Base-by-base conservation (phyloP, 1,284 basidiomycete genomes). In the Heterobasidion occidentale region DNA sequence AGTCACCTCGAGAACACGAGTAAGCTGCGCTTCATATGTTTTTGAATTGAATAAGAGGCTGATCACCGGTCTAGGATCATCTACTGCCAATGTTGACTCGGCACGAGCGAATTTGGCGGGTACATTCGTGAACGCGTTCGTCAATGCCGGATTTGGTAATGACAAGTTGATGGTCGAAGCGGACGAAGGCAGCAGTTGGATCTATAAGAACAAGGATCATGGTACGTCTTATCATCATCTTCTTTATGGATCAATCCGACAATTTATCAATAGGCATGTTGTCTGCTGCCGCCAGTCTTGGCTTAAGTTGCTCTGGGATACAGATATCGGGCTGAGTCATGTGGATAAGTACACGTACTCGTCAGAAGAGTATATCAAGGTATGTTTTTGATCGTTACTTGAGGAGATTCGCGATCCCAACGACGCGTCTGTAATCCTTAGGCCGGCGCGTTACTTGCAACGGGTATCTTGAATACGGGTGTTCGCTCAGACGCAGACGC, bases 191-290 rank as follows among this genome's bases (percentile, higher is more conserved):
- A 91, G 88, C 71, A 95, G 92, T 64, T 99, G 95, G 92, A 94
- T 99, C 62, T 99, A 99, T 80, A 98, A 98, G 82, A 98, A 98
- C 77, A 98, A 98, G 75, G 96, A 98, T 57, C 90, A 97, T 60
- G 92, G 91, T 87, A 60, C 36, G 77, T 64, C 2, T 34, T 35
- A n/a, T 20, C 12, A 52, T 48, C 49, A 54, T 33, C 53, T 50
- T 42, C 36, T n/a, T 44, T 20, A 14, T n/a, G 15, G 38, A 45
- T n/a, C n/a, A 14, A 54, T 12, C 17, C 50, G 20, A 17, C 48
- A 59, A 33, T 36, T 59, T 34, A 47, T 17, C 19, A 46, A 15
- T 52, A 90, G 93, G 94, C 58, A 98, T 98, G 94, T 86, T 97
- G 79, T 94, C 92, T 61, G 97, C 97, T 17, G 85, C 96, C 19